Evolutionary conservation across 1,284 basidiomycete species (phyloP), one percentile per base, ranked within the genome.

Genomic region (Rhodotorula sp.): DNA sequence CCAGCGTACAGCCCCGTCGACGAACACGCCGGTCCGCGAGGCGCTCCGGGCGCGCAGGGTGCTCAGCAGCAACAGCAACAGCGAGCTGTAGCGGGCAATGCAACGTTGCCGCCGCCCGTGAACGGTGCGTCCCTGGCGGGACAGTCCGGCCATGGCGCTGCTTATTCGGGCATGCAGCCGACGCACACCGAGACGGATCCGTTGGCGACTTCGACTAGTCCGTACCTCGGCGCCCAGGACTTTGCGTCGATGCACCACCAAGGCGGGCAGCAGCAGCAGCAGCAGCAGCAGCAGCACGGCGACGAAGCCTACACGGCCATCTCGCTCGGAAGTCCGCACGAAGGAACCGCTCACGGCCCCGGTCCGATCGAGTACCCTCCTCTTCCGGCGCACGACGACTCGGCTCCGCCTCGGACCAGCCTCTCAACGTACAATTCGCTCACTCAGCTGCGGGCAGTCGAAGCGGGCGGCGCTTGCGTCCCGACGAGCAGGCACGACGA

Each of bases 271-370:
- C 48, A 52, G 23, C 49, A 19, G n/a, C 47, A 60, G 4, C 14
- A 52, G 23, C 1, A 19, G 28, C 23, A 23, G 16, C 28, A 31
- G 47, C 23, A 48, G 21, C 16, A 23, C 26, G 38, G 28, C 38
- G 71, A 75, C 56, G 70, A 63, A 19, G 64, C 74, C 10, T 75
- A 75, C 62, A 66, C 67, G 45, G 62, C 73, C 31, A 59, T 66
- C 48, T 49, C 61, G 12, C 60, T 65, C 56, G 57, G 64, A 19
- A 48, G 34, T 15, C 60, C 58, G 48, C 21, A 19, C 43, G 47
- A 19, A 1, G 34, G 34, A 34, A 34, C 21, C 48, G 21, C 55
- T 48, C 54, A 48, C 52, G 60, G 64, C 18, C 63, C 62, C 45
- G 64, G 69, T 15, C 58, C 63, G 2, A 64, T 73, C 59, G 74